A percentile compares a stretch with the other conserved stretches of the same genome.
Evolutionary conservation across 257 asterid genomes (phyloP).

Genomic region (Ilex aquifolium): DNA sequence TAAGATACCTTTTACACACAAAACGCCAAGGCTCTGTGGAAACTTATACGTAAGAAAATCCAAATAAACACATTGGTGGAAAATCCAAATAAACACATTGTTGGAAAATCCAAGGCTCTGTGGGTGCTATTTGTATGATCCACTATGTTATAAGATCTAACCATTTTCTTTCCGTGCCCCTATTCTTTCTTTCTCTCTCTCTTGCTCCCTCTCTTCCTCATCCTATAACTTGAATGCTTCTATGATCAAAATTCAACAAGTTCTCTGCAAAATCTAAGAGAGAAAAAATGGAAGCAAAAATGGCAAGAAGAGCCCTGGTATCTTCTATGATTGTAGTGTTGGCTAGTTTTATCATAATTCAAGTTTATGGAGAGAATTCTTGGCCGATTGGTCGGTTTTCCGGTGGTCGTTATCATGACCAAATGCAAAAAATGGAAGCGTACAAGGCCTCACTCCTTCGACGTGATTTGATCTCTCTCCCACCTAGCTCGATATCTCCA

Average conservation of each 20-base stretch:
- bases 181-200: too few species aligned
- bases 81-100: constrained; percentile 2
- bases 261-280: constrained; percentile 5
- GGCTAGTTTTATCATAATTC: too few species aligned
- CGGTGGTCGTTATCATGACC: constrained; percentile 1
- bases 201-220: neutral
- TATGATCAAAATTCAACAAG: neutral
- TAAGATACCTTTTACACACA: neutral
- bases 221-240: neutral
- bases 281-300: too few species aligned
- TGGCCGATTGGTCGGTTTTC: constrained; percentile 1
- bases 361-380: constrained; percentile 18
- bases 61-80: too few species aligned
- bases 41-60: neutral
- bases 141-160: neutral
- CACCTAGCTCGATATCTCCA: too few species aligned
- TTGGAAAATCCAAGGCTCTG: too few species aligned
- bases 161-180: neutral
- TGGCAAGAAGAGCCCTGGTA: too few species aligned
- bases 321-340: too few species aligned
- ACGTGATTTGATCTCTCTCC: too few species aligned
- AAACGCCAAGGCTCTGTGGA: neutral
- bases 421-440: constrained; percentile 15
- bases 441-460: constrained; percentile 13
- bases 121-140: constrained; percentile 16